Base-by-base conservation (phyloP, 2,329 filamentous ascomycete genomes). In the Fusarium odoratissimum region DNA sequence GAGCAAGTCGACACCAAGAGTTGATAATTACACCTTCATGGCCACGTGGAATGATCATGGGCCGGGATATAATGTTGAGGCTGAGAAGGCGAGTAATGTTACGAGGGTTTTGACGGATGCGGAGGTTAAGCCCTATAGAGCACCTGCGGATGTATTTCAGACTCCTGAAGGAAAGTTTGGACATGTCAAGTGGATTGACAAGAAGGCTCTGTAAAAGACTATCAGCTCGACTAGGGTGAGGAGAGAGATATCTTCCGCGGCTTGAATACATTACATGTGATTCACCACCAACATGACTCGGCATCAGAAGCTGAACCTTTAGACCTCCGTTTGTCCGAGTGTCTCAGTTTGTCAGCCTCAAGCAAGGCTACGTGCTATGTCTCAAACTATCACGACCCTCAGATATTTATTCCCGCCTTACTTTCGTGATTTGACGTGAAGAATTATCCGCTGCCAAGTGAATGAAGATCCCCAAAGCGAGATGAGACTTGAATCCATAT, bases 21-120 rank as follows among this genome's bases (percentile, higher is more conserved):
- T 75, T 79, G 52, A 83, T 78, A 84, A 82, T 54, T 76, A 83
- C 35, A 90, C 89, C 0, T 82, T 88, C 9, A 87, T 89, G 87
- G 89, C 88, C 0, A 88, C 89, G 73, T 90, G 87, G 78, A 76
- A 82, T 31, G 79, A 83, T 30, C 85, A 79, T 51, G 89, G 89
- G 0, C 87, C 88, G 0, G 88, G 89, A 0, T 89, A 85, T 77
- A 85, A 90, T 72, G 75, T 78, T n/a, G 84, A 82, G 1, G 88
- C 84, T 2, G 79, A 87, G 49, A 60, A 80, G 44, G 73, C 72
- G 7, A 77, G 77, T 31, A 75, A 76, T 30, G 76, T 90, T 31
- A 86, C 86, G 0, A 83, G 80, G 13, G 81, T 89, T n/a, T 78
- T 90, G 76, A 81, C 80, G 19, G 72, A 79, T 35, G 72, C 67